phyloP scores from a whole-genome alignment of 805 yeast species.

The Myxozyma geophila region DNA sequence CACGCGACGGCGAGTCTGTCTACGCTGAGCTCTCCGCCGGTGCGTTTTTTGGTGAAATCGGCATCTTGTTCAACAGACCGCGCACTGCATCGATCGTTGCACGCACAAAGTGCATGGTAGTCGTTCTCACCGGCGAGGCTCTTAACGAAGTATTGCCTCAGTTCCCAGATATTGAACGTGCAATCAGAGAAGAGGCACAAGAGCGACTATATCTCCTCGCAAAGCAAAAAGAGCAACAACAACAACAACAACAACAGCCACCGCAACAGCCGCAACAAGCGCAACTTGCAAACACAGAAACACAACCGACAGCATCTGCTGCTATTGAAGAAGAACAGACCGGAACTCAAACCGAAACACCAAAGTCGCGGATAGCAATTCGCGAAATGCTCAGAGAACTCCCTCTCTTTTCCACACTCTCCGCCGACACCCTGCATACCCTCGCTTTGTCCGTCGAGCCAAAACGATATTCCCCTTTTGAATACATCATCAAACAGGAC shows the following conservation, averaged over 20 bases:
- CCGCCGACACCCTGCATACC: conserved; percentile 63
- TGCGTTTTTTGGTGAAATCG: conserved; percentile 78
- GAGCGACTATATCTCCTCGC: conserved; percentile 74
- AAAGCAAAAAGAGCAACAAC: conserved; percentile 50
- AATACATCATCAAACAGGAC: conserved; percentile 63
- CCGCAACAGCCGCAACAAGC: not conserved
- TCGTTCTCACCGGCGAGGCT: conserved; percentile 68
- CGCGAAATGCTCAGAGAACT: conserved; percentile 62
- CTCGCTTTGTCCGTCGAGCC: conserved; percentile 69
- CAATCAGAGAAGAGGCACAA: conserved; percentile 78
- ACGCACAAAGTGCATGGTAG: conserved; percentile 65
- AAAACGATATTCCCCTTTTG: conserved; percentile 57
- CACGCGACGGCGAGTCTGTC: conserved; percentile 75
- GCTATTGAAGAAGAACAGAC: not conserved
- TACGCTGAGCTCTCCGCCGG: conserved; percentile 74
- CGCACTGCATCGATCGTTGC: conserved; percentile 81
- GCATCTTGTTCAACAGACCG: conserved; percentile 73
- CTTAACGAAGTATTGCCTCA: conserved; percentile 62
- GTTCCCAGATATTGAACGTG: conserved; percentile 67
- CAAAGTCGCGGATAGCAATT: conserved; percentile 40
- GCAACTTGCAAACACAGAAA: not conserved
- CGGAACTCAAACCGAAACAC: conserved; percentile 16
- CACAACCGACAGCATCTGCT: conserved; percentile 1
- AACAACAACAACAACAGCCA: not conserved
- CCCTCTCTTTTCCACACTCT: conserved; percentile 63